These are phyloP conservation scores for Epithemia pelagica DNA, from an alignment of 108 stramenopile genomes.

Conservation along the genomic window DNA sequence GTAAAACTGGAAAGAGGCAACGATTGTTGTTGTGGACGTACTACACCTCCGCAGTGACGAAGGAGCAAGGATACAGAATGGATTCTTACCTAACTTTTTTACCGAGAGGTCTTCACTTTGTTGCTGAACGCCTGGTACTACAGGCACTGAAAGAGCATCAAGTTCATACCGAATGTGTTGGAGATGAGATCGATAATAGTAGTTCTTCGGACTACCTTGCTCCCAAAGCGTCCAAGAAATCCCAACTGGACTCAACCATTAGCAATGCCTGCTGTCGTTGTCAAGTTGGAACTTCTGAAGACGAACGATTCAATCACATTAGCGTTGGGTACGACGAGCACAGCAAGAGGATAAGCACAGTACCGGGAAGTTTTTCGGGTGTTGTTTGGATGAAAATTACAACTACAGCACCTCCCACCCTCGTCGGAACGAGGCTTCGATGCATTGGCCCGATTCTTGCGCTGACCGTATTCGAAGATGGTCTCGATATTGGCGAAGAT, in stretches of 20 bases:
- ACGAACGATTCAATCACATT: neutral
- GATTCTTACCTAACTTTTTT: neutral
- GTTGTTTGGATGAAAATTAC: slow-evolving; percentile 4
- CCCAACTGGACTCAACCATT: neutral
- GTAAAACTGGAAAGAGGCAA: no score
- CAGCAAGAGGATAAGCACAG: neutral
- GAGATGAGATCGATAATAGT: neutral
- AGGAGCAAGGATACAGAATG: no score
- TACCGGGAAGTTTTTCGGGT: neutral
- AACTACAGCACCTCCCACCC: neutral
- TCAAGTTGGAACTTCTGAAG: neutral
- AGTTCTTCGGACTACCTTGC: neutral
- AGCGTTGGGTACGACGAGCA: slow-evolving; percentile 6
- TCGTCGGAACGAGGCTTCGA: neutral
- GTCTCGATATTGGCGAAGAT: neutral
- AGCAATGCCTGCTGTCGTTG: neutral
- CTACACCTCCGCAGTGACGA: no score
- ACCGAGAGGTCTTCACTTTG: neutral
- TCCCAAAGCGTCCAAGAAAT: neutral
- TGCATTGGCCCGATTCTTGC: slow-evolving; percentile 4
- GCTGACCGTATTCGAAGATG: neutral
- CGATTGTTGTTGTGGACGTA: no score
- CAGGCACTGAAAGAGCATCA: neutral
- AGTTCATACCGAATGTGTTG: no score
- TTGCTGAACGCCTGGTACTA: neutral